Evolutionary conservation across 2,329 filamentous ascomycete genomes (phyloP), one percentile per base, ranked within the genome.

Genomic region (Grosmannia huntii): DNA sequence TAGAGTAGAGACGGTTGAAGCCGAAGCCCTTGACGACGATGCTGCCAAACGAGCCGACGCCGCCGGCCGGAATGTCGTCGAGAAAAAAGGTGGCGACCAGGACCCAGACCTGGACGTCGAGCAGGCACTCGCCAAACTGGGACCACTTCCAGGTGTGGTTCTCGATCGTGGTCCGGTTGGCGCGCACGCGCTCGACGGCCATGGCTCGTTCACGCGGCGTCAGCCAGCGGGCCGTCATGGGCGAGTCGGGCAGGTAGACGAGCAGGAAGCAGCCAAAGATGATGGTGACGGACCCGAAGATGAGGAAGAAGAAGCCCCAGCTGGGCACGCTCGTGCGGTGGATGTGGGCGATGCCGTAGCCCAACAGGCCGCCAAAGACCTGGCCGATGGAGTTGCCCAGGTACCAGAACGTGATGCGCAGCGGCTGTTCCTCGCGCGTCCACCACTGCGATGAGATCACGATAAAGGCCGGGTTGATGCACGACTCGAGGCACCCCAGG

Each of bases 21-120:
- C 77, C 77, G 53, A 79, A 76, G 0, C 76, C 75, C 60, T 77
- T 63, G 63, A 81, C 77, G 59, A 80, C 77, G 28, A 79, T 69
- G 0, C 75, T 78, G 4, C 75, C 76, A 57, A 80, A 81, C 5
- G 62, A 67, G 59, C 23, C 55, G 9, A 60, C 57, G 48, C 55
- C 56, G 48, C 60, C 60, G 25, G 57, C 48, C 12, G 58, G 57
- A 7, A 60, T 49, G 54, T 57, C 56, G 51, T 49, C 49, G 28
- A 57, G 53, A 25, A 62, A 52, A 19, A 53, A 27, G 33, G 53
- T 55, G 12, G 50, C 25, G 3, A 57, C 56, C 2, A 62, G 53
- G 14, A 57, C 28, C 64, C 68, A 71, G 1, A 65, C 65, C 53
- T 71, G 68, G 4, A 65, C 64, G 57, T 72, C 70, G 9, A 59